Evolutionary conservation across 306 rosid genomes (phyloP), one percentile per base, ranked within the genome.

Genomic region (Vigna trinervia): DNA sequence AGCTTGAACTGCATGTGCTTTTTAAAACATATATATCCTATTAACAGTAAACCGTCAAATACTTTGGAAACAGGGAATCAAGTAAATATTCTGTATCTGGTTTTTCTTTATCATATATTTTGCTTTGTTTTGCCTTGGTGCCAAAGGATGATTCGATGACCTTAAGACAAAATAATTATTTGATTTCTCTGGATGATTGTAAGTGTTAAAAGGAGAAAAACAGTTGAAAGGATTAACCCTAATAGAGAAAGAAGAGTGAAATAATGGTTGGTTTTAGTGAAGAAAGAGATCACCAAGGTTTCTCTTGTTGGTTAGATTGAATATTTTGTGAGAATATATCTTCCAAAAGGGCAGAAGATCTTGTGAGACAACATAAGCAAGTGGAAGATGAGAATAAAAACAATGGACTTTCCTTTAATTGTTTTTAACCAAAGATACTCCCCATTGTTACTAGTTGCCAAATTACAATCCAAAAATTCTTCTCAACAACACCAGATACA

Each of bases 81-180:
- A 8, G 23, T 57, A 8, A 8, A 57, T 84, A 80, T 92, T 90
- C 66, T 84, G 96, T 87, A 59, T 92, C 96, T 0, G 93, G 88
- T 38, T 91, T 87, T 54, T 92, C 96, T 71, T 74, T 87, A 19
- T 92, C 91, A 71, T 83, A 87, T 62, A 83, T 60, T 66, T 22
- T 22, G 22, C 22, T 22, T 22, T 22, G 23, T 22, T 22, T 22
- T 22, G 97, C 96, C 30, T 81, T 6, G 83, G 62, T 1, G 90
- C 88, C 97, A 95, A 92, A 84, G 38, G 92, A 85, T 39, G 85
- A 57, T 15, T 0, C 90, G 95, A 17, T 17, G 19, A 92, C 90
- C 56, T 50, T 50, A 50, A 15, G 56, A 12, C 1, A 46, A 46
- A 47, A 47, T 34, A 34, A 1, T 32, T 46, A 12, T 46, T 47